Percentiles rank a stretch among this genome's conserved stretches.
These are phyloP conservation scores for Rosa lucieae DNA, from an alignment of 306 rosid genomes.

Conservation along the genomic window DNA sequence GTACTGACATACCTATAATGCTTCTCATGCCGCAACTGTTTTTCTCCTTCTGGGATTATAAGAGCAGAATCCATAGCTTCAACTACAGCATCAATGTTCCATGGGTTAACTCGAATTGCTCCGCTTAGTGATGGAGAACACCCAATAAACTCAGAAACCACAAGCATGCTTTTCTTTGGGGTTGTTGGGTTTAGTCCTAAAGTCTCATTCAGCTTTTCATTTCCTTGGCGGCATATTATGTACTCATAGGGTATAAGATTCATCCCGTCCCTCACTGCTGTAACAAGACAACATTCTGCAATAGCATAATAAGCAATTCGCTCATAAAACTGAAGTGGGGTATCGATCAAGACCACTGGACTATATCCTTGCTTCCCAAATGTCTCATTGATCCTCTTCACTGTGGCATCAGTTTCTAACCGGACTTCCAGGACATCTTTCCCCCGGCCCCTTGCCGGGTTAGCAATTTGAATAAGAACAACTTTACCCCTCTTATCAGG, in stretches of 20 bases:
- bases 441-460: conserved; percentile 90
- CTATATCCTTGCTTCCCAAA: conserved; percentile 70
- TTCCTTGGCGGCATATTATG: conserved; percentile 81
- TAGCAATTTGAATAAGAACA: conserved; percentile 81
- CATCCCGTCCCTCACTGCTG: conserved; percentile 96
- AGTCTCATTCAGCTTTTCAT: conserved; percentile 63
- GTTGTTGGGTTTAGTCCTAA: conserved; percentile 40
- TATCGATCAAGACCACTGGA: conserved; percentile 75
- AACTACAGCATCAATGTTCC: conserved; percentile 87
- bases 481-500: conserved; percentile 80
- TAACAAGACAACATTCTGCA: conserved; percentile 89
- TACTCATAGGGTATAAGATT: conserved; percentile 90
- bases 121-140: conserved; percentile 93
- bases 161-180: conserved; percentile 77
- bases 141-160: conserved; percentile 84
- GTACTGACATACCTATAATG: conserved; percentile 85
- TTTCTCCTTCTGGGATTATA: conserved; percentile 58
- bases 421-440: conserved; percentile 79
- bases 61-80: conserved; percentile 92
- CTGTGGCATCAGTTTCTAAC: conserved; percentile 65
- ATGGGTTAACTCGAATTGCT: conserved; percentile 85
- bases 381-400: conserved; percentile 54
- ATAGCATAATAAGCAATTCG: conserved; percentile 73
- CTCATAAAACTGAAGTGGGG: conserved; percentile 71
- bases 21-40: conserved; percentile 83